Evolutionary conservation across 257 asterid species (phyloP).

Genomic region (Verbena officinalis): DNA sequence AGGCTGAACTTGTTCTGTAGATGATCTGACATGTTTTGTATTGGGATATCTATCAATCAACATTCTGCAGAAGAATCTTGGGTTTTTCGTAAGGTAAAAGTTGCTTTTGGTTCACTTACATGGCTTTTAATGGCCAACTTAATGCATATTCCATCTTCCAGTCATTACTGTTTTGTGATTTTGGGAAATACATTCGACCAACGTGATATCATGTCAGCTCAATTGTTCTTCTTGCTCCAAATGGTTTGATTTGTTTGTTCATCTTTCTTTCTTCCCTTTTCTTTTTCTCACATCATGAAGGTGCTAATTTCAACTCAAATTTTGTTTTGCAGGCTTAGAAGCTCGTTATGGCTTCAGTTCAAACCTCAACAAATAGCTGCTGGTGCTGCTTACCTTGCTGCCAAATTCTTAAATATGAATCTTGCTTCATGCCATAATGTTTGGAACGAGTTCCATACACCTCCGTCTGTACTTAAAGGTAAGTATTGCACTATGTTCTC

Average conservation of each 20-base stretch:
- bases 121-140: constrained; percentile 36
- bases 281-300: neutral
- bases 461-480: constrained; percentile 87
- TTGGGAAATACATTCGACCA: constrained; percentile 35
- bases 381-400: constrained; percentile 98
- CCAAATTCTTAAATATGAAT: constrained; percentile 80
- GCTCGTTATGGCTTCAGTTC: constrained; percentile 98
- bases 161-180: constrained; percentile 34
- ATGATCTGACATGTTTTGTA: constrained; percentile 59
- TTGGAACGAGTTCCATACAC: constrained; percentile 84
- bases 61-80: constrained; percentile 85
- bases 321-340: constrained; percentile 74
- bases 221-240: constrained; percentile 38
- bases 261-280: constrained; percentile 11
- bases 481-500: constrained; percentile 8
- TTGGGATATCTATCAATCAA: constrained; percentile 62
- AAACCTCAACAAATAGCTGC: constrained; percentile 99
- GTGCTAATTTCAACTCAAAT: constrained; percentile 19
- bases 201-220: constrained; percentile 32
- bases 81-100: constrained; percentile 77
- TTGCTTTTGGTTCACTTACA: constrained; percentile 51
- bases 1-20: constrained; percentile 50
- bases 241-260: constrained; percentile 44
- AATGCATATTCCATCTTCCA: constrained; percentile 17
- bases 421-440: constrained; percentile 69